Conservation (phyloP, 768 basidiomycete genomes). For the Leccinum broughii region DNA sequence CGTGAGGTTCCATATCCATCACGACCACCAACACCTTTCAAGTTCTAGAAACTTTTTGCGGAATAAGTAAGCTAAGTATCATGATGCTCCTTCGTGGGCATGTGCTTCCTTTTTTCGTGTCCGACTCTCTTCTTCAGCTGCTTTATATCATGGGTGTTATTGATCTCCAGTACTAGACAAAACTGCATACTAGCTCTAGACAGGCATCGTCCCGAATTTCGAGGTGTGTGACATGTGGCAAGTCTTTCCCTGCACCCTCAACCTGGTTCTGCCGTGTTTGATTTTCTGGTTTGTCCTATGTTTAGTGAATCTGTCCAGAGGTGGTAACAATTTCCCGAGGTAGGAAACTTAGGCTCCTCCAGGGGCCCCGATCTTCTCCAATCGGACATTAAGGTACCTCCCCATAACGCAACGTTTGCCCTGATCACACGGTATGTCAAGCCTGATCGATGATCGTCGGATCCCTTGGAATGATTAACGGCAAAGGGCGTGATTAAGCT, state of each 20-base stretch:
- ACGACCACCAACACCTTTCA: no score
- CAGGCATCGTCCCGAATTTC: not conserved
- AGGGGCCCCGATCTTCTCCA: not conserved
- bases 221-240: not conserved
- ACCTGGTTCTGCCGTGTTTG: not conserved
- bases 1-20: no score
- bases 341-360: not conserved
- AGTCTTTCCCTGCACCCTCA: not conserved
- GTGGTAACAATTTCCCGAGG: not conserved
- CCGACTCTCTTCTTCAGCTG: no score
- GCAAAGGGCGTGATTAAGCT: not conserved
- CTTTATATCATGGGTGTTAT: no score
- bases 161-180: not conserved
- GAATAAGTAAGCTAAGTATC: no score
- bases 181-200: not conserved
- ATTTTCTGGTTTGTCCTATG: not conserved
- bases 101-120: no score
- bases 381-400: not conserved
- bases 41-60: no score
- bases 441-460: not conserved
- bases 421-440: not conserved
- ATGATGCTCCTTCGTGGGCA: no score
- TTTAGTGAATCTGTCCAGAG: not conserved
- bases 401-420: not conserved
- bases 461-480: no score